Evolutionary conservation across 2,329 filamentous ascomycete genomes (phyloP).

Genomic region (Lojkania enalia): DNA sequence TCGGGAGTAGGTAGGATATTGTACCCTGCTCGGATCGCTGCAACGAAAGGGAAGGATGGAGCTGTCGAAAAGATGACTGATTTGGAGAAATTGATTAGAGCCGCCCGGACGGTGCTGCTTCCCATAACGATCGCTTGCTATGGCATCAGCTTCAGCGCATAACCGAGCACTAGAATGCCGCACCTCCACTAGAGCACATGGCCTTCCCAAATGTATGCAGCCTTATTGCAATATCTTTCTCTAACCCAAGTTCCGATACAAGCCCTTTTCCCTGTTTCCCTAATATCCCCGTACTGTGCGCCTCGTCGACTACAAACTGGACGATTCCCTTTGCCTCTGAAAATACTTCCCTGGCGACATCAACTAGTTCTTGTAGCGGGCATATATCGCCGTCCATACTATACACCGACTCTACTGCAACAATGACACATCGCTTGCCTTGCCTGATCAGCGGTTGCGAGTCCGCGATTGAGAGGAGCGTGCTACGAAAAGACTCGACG

Average conservation of each 20-base stretch:
- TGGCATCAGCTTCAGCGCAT: background rate
- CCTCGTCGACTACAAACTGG: conserved; percentile 66
- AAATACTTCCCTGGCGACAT: conserved; percentile 53
- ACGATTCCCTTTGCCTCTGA: conserved; percentile 56
- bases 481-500: conserved; percentile 39
- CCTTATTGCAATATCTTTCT: conserved; percentile 25
- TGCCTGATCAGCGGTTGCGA: conserved; percentile 21
- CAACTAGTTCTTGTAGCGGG: conserved; percentile 63
- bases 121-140: conserved; percentile 8
- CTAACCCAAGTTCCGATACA: conserved; percentile 21
- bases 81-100: background rate
- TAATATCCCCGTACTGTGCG: conserved; percentile 64
- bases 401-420: conserved; percentile 54
- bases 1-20: background rate
- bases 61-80: conserved; percentile 1
- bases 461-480: conserved; percentile 44
- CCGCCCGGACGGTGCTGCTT: conserved; percentile 2
- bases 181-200: conserved; percentile 24
- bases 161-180: background rate
- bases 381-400: conserved; percentile 82
- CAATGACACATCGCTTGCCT: conserved; percentile 35
- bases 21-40: conserved; percentile 5
- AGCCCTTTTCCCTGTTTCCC: conserved; percentile 57
- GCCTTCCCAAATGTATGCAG: conserved; percentile 30
- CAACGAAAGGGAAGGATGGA: conserved; percentile 5